Conservation (phyloP, 2,329 filamentous ascomycete genomes). For the Penicillium sp. region DNA sequence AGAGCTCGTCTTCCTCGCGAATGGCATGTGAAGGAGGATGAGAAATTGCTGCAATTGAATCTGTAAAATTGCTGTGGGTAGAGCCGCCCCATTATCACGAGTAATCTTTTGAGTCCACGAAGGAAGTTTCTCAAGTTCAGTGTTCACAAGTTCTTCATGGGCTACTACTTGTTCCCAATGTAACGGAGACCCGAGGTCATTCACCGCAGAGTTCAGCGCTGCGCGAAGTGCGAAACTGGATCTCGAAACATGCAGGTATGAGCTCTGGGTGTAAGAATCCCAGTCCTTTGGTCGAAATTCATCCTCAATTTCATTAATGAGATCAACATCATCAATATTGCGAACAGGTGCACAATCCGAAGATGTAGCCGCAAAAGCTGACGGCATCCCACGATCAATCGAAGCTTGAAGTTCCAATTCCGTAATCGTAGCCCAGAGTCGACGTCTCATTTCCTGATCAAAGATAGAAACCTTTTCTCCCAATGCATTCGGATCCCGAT, state of each 20-base stretch:
- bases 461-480: slow-evolving; percentile 45
- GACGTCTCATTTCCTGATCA: slow-evolving; percentile 51
- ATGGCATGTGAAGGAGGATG: slow-evolving; percentile 34
- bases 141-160: slow-evolving; percentile 31
- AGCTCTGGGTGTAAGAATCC: slow-evolving; percentile 28
- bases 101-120: slow-evolving; percentile 15
- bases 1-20: slow-evolving; percentile 25
- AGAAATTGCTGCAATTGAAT: slow-evolving; percentile 35
- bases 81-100: background rate
- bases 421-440: slow-evolving; percentile 57
- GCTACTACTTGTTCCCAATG: slow-evolving; percentile 30
- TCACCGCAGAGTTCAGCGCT: slow-evolving; percentile 31
- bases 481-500: slow-evolving; percentile 51
- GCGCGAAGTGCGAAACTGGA: slow-evolving; percentile 31
- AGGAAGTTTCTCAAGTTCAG: slow-evolving; percentile 30
- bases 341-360: slow-evolving; percentile 17
- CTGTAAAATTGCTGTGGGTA: slow-evolving; percentile 27
- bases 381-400: slow-evolving; percentile 55
- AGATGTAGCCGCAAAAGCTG: slow-evolving; percentile 28
- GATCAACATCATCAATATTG: slow-evolving; percentile 35
- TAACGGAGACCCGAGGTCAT: slow-evolving; percentile 28
- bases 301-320: slow-evolving; percentile 6
- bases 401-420: slow-evolving; percentile 59
- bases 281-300: background rate
- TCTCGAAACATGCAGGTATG: slow-evolving; percentile 31